phyloP scores from a whole-genome alignment of 495 filamentous ascomycete genomes.

The Bryoglossum gracile region DNA sequence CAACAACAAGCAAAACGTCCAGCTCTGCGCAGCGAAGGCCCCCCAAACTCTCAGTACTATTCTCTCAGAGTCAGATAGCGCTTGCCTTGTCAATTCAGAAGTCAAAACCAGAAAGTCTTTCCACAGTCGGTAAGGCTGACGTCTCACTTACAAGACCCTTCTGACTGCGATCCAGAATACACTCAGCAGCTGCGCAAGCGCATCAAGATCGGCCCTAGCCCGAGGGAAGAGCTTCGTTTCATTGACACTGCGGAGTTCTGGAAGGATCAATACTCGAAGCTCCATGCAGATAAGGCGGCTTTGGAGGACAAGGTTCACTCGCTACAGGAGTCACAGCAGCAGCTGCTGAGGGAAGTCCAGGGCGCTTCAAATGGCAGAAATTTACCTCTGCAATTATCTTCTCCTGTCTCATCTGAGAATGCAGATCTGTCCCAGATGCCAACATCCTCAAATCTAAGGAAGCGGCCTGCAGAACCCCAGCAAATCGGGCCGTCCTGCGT shows the following conservation, averaged over 20 bases:
- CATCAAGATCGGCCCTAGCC: conserved; percentile 26
- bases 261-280: conserved; percentile 40
- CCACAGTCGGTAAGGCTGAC: conserved; percentile 31
- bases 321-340: conserved; percentile 28
- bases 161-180: conserved; percentile 30
- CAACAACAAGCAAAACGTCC: background rate
- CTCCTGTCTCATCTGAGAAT: too few relatives aligned
- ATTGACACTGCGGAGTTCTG: conserved; percentile 45
- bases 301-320: conserved; percentile 37
- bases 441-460: background rate
- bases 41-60: conserved; percentile 8
- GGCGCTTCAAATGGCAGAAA: too few relatives aligned
- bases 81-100: conserved; percentile 43
- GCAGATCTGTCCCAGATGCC: background rate
- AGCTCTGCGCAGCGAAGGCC: background rate
- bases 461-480: background rate
- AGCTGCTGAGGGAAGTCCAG: background rate
- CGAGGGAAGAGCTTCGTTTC: conserved; percentile 10
- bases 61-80: conserved; percentile 34
- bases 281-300: conserved; percentile 38
- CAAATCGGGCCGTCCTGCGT: too few relatives aligned
- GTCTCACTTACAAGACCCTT: background rate
- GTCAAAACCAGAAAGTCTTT: conserved; percentile 31
- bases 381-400: too few relatives aligned
- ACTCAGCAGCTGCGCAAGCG: conserved; percentile 32